Base-by-base conservation (phyloP, 805 yeast species). In the Saccharomyces paradoxus region DNA sequence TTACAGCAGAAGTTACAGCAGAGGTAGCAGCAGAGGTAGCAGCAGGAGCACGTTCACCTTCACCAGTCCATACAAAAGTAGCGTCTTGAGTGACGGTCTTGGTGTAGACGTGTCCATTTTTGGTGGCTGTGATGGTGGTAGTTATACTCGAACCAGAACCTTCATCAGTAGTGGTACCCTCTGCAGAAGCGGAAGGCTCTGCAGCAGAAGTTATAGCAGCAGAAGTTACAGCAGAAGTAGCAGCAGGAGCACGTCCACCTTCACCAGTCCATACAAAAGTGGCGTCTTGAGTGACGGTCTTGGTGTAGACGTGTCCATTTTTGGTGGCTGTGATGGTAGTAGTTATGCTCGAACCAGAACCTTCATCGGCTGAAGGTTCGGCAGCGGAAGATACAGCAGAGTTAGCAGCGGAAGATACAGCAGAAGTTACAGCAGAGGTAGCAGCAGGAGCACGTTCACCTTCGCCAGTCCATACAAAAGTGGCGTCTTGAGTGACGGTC, bases 21-120 rank as follows among this genome's bases (percentile, higher is more conserved):
- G 37, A 3, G 27, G 5, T n/a, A 12, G 37, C 4, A 14, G 37
- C 37, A 31, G 17, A 9, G 14, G 37, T 22, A 7, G 50, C 21
- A 10, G 41, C 21, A 26, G 27, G 27, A 26, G 49, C n/a, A 27
- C 26, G 26, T 12, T 32, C 22, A 13, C 53, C 53, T 14, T 50
- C 53, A 41, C 53, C 53, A 5, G 30, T 26, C 53, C 53, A 50
- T 31, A 31, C 46, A 37, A 47, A 50, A 12, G 53, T 47, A 30
- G 56, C 50, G n/a, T 50, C 56, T 31, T 50, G 50, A n/a, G 49
- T 31, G 32, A 53, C 46, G 37, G 56, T 53, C 53, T 53, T 53
- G 50, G 56, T 53, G 53, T 53, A 53, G 46, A 50, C 56, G 31
- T 53, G 49, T 30, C 56, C 56, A 14, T 53, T 46, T 46, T 53